phyloP scores from a whole-genome alignment of 2,329 filamentous ascomycete species.

The Alternaria sp. region DNA sequence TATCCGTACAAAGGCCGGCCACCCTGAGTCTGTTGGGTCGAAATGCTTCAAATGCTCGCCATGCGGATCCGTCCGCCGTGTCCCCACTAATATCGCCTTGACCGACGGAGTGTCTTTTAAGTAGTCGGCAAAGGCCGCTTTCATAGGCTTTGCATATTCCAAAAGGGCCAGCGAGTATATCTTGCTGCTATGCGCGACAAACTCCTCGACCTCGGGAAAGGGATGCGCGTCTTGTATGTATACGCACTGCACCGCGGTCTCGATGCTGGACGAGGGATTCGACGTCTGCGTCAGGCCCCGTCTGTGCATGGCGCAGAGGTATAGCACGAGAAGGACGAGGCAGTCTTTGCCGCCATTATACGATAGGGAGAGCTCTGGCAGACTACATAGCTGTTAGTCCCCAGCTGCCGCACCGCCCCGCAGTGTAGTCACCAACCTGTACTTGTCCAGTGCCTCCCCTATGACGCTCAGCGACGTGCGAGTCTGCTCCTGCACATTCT shows the following conservation, averaged over 20 bases:
- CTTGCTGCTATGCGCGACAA: slow-evolving; percentile 72
- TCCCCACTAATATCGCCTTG: slow-evolving; percentile 85
- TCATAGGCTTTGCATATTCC: slow-evolving; percentile 81
- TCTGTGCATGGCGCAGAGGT: slow-evolving; percentile 70
- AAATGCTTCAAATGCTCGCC: slow-evolving; percentile 81
- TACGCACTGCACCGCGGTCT: slow-evolving; percentile 73
- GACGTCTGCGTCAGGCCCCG: slow-evolving; percentile 37
- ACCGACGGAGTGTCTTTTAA: slow-evolving; percentile 70
- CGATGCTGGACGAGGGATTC: slow-evolving; percentile 30
- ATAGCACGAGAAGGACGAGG: slow-evolving; percentile 86
- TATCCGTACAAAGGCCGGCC: slow-evolving; percentile 91
- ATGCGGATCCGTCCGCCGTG: slow-evolving; percentile 90
- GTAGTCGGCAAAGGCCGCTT: slow-evolving; percentile 80
- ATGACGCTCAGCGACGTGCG: slow-evolving; percentile 76
- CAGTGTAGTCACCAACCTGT: slow-evolving; percentile 65
- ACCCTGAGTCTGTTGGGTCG: slow-evolving; percentile 84
- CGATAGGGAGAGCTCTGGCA: slow-evolving; percentile 82
- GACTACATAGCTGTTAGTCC: slow-evolving; percentile 58
- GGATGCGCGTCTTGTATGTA: slow-evolving; percentile 88
- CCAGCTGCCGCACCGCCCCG: slow-evolving; percentile 8
- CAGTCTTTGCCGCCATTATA: slow-evolving; percentile 99
- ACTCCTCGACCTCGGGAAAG: slow-evolving; percentile 85
- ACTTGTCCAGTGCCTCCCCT: slow-evolving; percentile 75
- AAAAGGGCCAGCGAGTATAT: slow-evolving; percentile 79
- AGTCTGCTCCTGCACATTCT: slow-evolving; percentile 76